Percentiles rank a stretch among this genome's conserved stretches.
These are phyloP conservation scores for Sporothrix sp. DNA, from an alignment of 2,329 filamentous ascomycete species.

Conservation along the genomic window DNA sequence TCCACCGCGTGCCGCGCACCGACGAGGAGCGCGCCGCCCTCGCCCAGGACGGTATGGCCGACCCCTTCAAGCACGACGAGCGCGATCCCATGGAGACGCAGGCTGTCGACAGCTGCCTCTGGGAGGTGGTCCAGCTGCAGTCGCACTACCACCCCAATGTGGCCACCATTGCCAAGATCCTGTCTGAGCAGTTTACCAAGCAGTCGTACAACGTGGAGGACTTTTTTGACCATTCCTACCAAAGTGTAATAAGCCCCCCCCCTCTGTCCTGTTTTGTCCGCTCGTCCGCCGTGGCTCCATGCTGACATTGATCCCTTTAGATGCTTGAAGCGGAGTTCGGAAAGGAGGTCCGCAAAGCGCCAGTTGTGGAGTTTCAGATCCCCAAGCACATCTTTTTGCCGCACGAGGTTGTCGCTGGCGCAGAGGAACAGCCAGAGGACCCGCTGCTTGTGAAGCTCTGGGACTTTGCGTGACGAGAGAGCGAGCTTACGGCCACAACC, in stretches of 20 bases:
- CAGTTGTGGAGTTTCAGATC: conserved; percentile 89
- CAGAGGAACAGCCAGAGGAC: conserved; percentile 32
- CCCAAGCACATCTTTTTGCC: conserved; percentile 68
- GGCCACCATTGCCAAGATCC: conserved; percentile 83
- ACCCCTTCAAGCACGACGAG: conserved; percentile 70
- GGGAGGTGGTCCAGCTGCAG: conserved; percentile 88
- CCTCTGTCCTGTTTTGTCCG: not conserved
- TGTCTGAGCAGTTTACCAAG: conserved; percentile 96
- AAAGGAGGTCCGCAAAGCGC: conserved; percentile 75
- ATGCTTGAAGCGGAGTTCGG: conserved; percentile 77
- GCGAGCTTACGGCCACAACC: not conserved
- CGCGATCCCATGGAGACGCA: conserved; percentile 72
- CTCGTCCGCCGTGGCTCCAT: too few species aligned
- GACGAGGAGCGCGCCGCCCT: conserved; percentile 42
- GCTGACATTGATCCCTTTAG: too few species aligned
- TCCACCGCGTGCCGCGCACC: conserved; percentile 65
- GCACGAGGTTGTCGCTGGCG: conserved; percentile 30
- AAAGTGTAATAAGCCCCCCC: conserved; percentile 57
- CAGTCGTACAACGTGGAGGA: conserved; percentile 91
- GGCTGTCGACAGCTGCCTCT: conserved; percentile 86
- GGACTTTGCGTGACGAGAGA: conserved; percentile 37
- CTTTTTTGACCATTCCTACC: conserved; percentile 91
- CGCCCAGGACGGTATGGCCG: conserved; percentile 50
- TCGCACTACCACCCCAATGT: conserved; percentile 96
- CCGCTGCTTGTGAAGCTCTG: conserved; percentile 51